phyloP scores from a whole-genome alignment of 2,329 filamentous ascomycete species.

The Remersonia thermophila region DNA sequence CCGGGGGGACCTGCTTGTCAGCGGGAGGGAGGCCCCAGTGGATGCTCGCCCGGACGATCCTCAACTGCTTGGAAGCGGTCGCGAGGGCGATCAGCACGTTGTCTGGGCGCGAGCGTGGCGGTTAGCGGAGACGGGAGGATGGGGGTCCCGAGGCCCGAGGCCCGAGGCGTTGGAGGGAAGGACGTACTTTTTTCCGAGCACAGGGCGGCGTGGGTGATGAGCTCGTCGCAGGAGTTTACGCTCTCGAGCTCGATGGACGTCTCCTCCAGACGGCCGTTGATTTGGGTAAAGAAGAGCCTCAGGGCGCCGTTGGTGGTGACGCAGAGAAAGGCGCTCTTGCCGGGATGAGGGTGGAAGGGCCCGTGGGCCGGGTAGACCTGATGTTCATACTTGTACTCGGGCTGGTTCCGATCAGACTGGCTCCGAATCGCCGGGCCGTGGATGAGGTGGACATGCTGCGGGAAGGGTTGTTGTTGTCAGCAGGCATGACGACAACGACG shows the following conservation, averaged over 20 bases:
- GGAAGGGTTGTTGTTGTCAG: neutral
- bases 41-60: conserved; percentile 60
- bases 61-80: conserved; percentile 59
- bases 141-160: conserved; percentile 9
- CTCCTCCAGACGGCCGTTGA: conserved; percentile 60
- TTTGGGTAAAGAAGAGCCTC: conserved; percentile 66
- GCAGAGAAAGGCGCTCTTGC: conserved; percentile 63
- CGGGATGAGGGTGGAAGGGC: conserved; percentile 58
- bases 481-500: neutral
- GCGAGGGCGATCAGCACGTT: conserved; percentile 53
- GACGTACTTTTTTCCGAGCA: conserved; percentile 58
- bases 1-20: conserved; percentile 40
- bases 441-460: conserved; percentile 31
- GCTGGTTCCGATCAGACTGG: conserved; percentile 44
- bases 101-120: conserved; percentile 24
- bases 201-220: conserved; percentile 70
- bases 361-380: conserved; percentile 53
- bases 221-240: conserved; percentile 56
- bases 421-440: conserved; percentile 54
- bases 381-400: conserved; percentile 57
- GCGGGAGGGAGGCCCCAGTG: conserved; percentile 56
- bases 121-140: neutral
- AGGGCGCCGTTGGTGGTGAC: conserved; percentile 64
- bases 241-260: conserved; percentile 62
- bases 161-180: neutral